These are phyloP conservation scores for Corchorus olitorius DNA, from an alignment of 345 rosid genomes.

Conservation along the genomic window DNA sequence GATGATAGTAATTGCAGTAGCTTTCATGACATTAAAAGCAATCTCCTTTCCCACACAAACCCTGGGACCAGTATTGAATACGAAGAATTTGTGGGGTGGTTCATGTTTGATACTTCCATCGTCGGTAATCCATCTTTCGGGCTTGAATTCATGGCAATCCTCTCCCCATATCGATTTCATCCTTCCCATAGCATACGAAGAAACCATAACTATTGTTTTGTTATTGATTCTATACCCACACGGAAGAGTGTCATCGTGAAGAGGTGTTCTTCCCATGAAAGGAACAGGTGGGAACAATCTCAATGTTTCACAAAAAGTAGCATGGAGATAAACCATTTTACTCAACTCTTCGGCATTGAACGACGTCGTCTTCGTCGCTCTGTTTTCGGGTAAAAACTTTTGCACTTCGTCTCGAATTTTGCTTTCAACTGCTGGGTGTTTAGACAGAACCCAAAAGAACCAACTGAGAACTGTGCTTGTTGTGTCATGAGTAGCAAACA, in stretches of 20 bases:
- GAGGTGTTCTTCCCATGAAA: background rate
- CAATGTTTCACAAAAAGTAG: background rate
- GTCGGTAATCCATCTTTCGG: conserved; percentile 40
- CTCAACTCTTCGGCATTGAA: too few species aligned
- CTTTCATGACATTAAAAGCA: conserved; percentile 35
- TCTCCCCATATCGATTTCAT: background rate
- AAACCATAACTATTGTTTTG: background rate
- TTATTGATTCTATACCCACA: background rate
- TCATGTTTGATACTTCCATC: conserved; percentile 35
- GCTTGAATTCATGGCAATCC: conserved; percentile 36
- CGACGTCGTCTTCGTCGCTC: too few species aligned
- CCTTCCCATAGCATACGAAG: conserved; percentile 8
- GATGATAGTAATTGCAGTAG: conserved; percentile 24
- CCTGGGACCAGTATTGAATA: conserved; percentile 42
- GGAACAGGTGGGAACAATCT: background rate
- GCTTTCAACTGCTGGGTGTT: background rate
- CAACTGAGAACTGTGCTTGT: background rate
- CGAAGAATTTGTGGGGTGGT: conserved; percentile 34
- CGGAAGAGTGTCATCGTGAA: background rate
- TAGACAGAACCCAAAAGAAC: background rate
- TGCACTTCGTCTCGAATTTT: background rate
- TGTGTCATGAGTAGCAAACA: conserved; percentile 12
- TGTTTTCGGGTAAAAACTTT: background rate
- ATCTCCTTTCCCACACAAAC: conserved; percentile 40
- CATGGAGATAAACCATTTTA: background rate